Evolutionary conservation across 2,329 filamentous ascomycete species (phyloP).

Genomic region (Aureobasidium sp.): DNA sequence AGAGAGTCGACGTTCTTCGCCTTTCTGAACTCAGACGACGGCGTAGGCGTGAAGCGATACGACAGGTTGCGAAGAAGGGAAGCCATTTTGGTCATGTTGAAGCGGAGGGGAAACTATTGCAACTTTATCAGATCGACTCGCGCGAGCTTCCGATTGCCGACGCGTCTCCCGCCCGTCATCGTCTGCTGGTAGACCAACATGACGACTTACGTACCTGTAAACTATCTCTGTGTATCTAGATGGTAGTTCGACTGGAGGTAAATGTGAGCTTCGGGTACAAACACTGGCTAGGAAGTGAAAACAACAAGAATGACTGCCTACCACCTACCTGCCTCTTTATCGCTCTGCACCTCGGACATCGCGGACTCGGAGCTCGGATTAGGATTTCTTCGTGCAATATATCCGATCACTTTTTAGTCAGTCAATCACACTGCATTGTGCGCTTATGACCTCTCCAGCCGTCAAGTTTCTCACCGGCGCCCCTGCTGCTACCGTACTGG

Average conservation of each 20-base stretch:
- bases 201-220: neutral
- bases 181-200: neutral
- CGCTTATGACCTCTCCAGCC: neutral
- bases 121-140: slow-evolving; percentile 8
- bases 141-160: neutral
- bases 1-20: slow-evolving; percentile 47
- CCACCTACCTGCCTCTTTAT: neutral
- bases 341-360: slow-evolving; percentile 3
- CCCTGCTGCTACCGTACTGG: slow-evolving; percentile 47
- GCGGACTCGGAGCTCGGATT: neutral
- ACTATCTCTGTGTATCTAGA: neutral
- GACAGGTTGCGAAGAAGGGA: slow-evolving; percentile 22
- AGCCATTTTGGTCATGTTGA: slow-evolving; percentile 21
- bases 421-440: neutral
- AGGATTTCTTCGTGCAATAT: neutral
- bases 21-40: slow-evolving; percentile 40
- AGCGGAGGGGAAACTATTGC: neutral
- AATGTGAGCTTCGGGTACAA: neutral
- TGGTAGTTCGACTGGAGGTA: neutral
- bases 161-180: neutral
- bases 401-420: neutral
- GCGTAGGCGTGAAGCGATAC: slow-evolving; percentile 23
- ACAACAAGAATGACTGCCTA: neutral
- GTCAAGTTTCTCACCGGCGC: slow-evolving; percentile 54
- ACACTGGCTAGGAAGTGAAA: neutral